Percentiles rank a stretch among this genome's conserved stretches.
Conservation (phyloP, 2,329 filamentous ascomycete genomes). For the Sporothrix sp. region DNA sequence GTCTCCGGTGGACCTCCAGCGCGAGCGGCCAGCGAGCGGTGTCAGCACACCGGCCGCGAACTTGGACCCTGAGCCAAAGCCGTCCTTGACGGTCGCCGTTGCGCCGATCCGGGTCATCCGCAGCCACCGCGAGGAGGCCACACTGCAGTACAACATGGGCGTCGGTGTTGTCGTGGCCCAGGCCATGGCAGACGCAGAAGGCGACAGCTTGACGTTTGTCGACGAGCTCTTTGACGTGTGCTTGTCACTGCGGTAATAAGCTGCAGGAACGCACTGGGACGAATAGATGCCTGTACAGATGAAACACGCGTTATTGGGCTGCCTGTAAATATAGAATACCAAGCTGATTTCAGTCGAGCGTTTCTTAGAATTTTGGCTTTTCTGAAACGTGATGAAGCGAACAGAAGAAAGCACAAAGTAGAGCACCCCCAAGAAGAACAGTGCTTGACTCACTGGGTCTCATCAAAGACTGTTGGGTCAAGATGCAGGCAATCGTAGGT, state of each 20-base stretch:
- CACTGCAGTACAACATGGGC: slow-evolving; percentile 4
- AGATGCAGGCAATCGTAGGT: no score
- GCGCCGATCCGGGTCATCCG: slow-evolving; percentile 9
- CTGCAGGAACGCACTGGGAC: no score
- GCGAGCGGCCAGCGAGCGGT: not conserved
- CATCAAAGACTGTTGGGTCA: no score
- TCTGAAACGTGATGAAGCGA: no score
- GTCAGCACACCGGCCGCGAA: not conserved
- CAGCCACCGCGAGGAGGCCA: slow-evolving; percentile 2
- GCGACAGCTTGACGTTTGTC: slow-evolving; percentile 8
- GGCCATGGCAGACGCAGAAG: slow-evolving; percentile 3
- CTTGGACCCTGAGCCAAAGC: not conserved
- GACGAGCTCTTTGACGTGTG: slow-evolving; percentile 12
- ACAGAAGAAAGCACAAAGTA: no score
- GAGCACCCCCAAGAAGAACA: no score
- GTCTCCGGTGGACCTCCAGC: not conserved
- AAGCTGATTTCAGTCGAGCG: not conserved
- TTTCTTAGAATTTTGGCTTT: no score
- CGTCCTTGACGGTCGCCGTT: not conserved
- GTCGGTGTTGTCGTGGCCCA: slow-evolving; percentile 7
- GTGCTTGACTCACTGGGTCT: no score
- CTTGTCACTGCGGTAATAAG: slow-evolving; percentile 9
- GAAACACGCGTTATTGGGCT: not conserved
- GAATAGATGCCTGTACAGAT: no score
- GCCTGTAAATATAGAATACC: not conserved